Conservation (phyloP, 2,329 filamentous ascomycete species). For the Hypomyces rosellus region DNA sequence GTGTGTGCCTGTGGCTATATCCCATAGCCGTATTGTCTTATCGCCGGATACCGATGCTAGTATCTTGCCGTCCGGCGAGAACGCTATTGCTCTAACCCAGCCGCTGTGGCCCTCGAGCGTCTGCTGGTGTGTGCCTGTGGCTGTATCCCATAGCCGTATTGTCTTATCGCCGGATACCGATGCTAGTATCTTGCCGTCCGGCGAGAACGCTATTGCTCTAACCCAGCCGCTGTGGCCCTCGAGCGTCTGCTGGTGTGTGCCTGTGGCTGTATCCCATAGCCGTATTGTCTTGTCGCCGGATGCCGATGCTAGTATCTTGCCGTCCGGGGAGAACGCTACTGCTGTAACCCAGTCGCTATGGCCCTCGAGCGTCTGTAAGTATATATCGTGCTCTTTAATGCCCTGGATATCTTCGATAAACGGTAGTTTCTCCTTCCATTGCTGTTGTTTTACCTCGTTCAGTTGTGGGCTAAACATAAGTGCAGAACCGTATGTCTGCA, state of each 20-base stretch:
- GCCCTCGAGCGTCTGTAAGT: constrained; percentile 16
- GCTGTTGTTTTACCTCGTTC: constrained; percentile 17
- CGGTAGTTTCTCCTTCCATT: constrained; percentile 13
- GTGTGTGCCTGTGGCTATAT: no score
- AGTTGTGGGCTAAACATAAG: constrained; percentile 25
- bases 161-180: constrained; percentile 15
- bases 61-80: constrained; percentile 14
- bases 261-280: constrained; percentile 13
- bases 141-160: constrained; percentile 14
- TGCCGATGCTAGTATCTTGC: constrained; percentile 15
- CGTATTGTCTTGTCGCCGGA: constrained; percentile 13
- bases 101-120: constrained; percentile 15
- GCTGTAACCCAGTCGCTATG: constrained; percentile 10
- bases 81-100: constrained; percentile 8
- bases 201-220: constrained; percentile 14
- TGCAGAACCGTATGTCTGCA: constrained; percentile 29
- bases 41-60: constrained; percentile 14
- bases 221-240: constrained; percentile 13
- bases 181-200: constrained; percentile 14
- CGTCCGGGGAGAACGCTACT: constrained; percentile 18
- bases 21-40: no score
- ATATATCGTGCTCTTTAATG: background rate
- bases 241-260: constrained; percentile 13
- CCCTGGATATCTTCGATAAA: constrained; percentile 12
- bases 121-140: constrained; percentile 8